These are phyloP conservation scores for Exophiala sp. DNA, from an alignment of 2,329 filamentous ascomycete species.

Conservation along the genomic window DNA sequence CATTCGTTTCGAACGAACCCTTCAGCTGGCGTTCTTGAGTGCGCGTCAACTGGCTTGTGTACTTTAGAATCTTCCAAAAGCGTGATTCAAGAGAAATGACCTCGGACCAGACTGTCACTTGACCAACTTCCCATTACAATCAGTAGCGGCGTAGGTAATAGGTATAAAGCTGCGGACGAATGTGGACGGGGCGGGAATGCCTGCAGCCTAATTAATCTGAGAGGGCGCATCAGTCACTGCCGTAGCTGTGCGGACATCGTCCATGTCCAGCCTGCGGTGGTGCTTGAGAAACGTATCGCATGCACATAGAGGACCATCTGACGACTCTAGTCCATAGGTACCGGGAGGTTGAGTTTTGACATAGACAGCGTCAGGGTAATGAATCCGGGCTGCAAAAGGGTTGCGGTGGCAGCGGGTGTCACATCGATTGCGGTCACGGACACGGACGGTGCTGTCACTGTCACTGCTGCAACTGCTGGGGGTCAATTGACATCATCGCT, in stretches of 20 bases:
- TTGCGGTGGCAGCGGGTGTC: neutral
- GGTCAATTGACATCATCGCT: constrained; percentile 14
- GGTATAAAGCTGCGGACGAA: neutral
- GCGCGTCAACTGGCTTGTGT: neutral
- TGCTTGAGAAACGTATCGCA: too few species aligned
- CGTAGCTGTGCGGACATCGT: too few species aligned
- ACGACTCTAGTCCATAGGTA: too few species aligned
- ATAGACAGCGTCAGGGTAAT: too few species aligned
- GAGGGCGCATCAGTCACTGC: too few species aligned
- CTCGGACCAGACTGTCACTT: constrained; percentile 3
- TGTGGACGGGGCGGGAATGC: neutral
- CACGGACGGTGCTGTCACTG: neutral
- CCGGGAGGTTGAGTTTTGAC: too few species aligned
- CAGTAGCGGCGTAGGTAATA: neutral
- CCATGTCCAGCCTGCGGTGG: too few species aligned
- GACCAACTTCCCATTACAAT: constrained; percentile 3
- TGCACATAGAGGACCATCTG: too few species aligned
- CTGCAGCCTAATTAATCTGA: too few species aligned
- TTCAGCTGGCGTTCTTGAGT: constrained; percentile 1
- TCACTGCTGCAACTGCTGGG: neutral
- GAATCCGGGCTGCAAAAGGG: neutral
- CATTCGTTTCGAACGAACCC: constrained; percentile 4
- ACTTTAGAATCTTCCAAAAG: constrained; percentile 3
- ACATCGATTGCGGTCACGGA: too few species aligned
- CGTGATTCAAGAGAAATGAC: constrained; percentile 2